A percentile compares a stretch with the other conserved stretches of the same genome.
Evolutionary conservation across 495 filamentous ascomycete species (phyloP).

Genomic region (Recurvomyces mirabilis): DNA sequence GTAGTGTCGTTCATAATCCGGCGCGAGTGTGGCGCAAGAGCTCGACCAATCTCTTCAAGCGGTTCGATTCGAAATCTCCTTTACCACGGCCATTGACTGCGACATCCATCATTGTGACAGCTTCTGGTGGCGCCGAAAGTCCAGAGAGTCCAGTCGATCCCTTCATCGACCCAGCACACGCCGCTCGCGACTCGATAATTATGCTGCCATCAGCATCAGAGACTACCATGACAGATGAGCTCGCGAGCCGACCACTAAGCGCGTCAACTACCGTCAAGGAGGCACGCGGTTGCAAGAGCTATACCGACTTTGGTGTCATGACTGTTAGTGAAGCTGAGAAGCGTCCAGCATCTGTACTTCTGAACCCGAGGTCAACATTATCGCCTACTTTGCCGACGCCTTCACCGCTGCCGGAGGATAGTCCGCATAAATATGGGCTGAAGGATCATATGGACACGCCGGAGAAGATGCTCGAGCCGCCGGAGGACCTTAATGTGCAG

Average conservation of each 20-base stretch:
- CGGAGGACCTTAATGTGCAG: conserved; percentile 7
- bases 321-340: not conserved
- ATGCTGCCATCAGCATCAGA: conserved; percentile 8
- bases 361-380: conserved; percentile 3
- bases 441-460: conserved; percentile 20
- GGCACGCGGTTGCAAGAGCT: not conserved
- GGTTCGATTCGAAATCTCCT: conserved; percentile 15
- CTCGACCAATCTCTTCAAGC: conserved; percentile 17
- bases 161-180: conserved; percentile 5
- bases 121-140: not conserved
- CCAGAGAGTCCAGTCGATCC: conserved; percentile 4
- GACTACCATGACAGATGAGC: not conserved
- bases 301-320: not conserved
- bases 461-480: conserved; percentile 3
- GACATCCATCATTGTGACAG: conserved; percentile 10
- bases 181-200: conserved; percentile 4
- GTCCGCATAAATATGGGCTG: conserved; percentile 21
- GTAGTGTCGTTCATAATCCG: conserved; percentile 13
- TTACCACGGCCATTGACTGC: conserved; percentile 11
- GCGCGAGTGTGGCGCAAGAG: conserved; percentile 17
- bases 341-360: not conserved
- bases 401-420: conserved; percentile 19
- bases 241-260: conserved; percentile 2
- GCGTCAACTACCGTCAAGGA: conserved; percentile 14
- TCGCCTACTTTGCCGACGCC: conserved; percentile 17